phyloP scores from a whole-genome alignment of 139 green algal genomes.

The Coelastrella sp. region DNA sequence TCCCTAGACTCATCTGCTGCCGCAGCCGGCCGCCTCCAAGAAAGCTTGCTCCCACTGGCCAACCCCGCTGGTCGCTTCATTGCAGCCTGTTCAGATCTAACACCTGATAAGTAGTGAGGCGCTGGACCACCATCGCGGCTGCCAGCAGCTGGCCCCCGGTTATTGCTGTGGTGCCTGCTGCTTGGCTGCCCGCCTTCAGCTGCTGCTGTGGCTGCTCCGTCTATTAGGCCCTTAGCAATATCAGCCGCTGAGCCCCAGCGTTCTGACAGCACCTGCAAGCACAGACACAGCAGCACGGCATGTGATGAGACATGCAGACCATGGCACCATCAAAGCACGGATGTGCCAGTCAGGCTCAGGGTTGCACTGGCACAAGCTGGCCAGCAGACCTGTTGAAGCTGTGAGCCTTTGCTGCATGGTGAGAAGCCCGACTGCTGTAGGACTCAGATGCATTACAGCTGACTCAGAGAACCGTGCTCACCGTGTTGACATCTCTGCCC shows the following conservation, averaged over 20 bases:
- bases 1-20: no score
- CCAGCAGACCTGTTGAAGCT: no score
- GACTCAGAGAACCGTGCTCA: neutral
- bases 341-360: no score
- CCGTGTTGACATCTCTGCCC: conserved; percentile 52
- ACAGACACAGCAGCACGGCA: no score
- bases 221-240: conserved; percentile 67
- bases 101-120: conserved; percentile 14
- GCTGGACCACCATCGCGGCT: neutral
- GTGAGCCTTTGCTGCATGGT: no score
- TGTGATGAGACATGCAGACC: no score
- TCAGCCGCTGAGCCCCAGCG: conserved; percentile 84
- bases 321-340: no score
- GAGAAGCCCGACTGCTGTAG: no score
- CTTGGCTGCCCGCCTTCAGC: neutral
- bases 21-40: neutral
- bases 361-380: no score
- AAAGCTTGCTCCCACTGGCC: neutral
- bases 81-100: conserved; percentile 41
- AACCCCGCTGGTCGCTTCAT: conserved; percentile 66
- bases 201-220: conserved; percentile 58
- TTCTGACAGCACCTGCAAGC: conserved; percentile 76
- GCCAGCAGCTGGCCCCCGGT: neutral
- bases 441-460: no score
- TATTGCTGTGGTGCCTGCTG: neutral